Evolutionary conservation across 2,329 filamentous ascomycete species (phyloP), one percentile per base, ranked within the genome.

Genomic region (Chaetomiaceae sp.): DNA sequence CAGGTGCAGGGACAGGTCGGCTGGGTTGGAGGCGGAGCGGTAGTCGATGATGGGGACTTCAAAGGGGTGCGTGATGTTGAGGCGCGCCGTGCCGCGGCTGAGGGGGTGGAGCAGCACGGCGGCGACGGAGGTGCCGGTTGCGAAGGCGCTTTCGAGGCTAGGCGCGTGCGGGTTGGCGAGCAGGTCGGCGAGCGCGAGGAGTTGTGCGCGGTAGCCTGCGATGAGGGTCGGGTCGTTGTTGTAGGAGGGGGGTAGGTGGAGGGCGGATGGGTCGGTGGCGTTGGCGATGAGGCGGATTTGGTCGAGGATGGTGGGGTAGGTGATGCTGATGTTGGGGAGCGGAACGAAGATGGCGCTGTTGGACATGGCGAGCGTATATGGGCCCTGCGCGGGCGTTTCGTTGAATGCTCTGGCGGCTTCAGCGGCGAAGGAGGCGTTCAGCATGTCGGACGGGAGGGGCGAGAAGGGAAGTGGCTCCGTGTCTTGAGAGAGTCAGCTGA

Each of bases 1-100:
- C n/a, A n/a, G n/a, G n/a, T n/a, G n/a, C n/a, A 67, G 68, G 53
- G 71, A 71, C 29, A 74, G 59, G 52, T 81, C 78, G 35, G 76
- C 65, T 9, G 76, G 73, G 52, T 77, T 66, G 19, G 67, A 69
- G 49, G 67, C 55, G 12, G 62, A 56, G 37, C 64, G 59, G 47
- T 66, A 66, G 56, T 72, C 67, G 27, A 71, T 60, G 6, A 63
- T 42, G 1, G 68, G 68, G 18, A 58, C 58, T n/a, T 60, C 56
- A 10, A 54, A 58, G 33, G 66, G 65, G 54, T 69, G 58, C 0
- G 55, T 55, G 1, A 60, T 55, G 53, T 66, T 60, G 36, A 71
- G 64, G 30, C 60, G 62, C 39, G 71, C 61, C 17, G 61, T 64
- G 19, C 69, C 68, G 11, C 69, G 62, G 33, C 62, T 66, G 30